Conservation (phyloP, 148 eudicot species). For the Cornus kousa region DNA sequence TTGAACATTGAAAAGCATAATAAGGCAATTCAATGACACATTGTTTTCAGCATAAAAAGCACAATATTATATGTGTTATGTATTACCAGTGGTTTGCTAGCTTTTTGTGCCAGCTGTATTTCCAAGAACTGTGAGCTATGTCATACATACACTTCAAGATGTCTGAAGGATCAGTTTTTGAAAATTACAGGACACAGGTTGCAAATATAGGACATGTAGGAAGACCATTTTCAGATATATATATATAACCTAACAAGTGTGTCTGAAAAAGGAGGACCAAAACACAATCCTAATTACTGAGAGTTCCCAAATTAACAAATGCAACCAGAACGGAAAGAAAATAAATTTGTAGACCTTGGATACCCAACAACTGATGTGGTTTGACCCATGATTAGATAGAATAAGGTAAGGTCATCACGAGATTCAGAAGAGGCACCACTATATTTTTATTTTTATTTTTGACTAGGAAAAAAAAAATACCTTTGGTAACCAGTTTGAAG, state of each 20-base stretch:
- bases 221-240: not conserved
- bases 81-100: not conserved
- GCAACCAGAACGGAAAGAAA: not conserved
- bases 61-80: not conserved
- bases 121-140: not conserved
- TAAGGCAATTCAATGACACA: not conserved
- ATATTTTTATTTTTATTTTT: no score
- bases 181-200: constrained; percentile 2
- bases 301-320: not conserved
- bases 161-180: constrained; percentile 14
- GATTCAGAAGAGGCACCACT: not conserved
- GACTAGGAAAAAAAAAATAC: constrained; percentile 21
- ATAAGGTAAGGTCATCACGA: not conserved
- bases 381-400: not conserved
- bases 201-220: not conserved
- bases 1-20: not conserved
- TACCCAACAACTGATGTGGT: not conserved
- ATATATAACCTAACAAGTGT: not conserved
- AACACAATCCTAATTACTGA: not conserved
- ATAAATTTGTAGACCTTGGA: not conserved
- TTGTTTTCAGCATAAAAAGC: not conserved
- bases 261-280: not conserved
- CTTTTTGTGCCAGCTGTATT: not conserved
- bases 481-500: constrained; percentile 91
- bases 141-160: not conserved